A percentile compares a stretch with the other conserved stretches of the same genome.
These are phyloP conservation scores for Kwoniella shivajii DNA, from an alignment of 1,284 basidiomycete species.

Conservation along the genomic window DNA sequence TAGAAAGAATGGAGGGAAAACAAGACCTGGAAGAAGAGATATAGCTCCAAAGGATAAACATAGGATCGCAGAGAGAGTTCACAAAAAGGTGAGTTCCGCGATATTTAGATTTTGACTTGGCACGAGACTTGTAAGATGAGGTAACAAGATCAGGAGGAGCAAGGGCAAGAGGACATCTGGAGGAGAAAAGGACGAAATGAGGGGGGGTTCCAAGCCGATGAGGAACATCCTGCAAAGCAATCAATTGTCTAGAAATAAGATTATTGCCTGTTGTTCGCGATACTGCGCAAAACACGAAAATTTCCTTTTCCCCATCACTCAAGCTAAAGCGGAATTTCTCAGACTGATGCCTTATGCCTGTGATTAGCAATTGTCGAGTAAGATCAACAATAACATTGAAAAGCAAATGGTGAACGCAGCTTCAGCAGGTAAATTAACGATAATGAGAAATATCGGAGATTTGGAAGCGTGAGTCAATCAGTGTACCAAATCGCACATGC, in stretches of 20 bases:
- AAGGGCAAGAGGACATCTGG: too few species aligned
- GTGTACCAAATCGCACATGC: neutral
- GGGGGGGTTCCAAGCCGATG: too few species aligned
- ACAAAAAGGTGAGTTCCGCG: slow-evolving; percentile 46
- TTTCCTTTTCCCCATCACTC: too few species aligned
- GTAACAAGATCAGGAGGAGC: too few species aligned
- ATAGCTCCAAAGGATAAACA: slow-evolving; percentile 46
- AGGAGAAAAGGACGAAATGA: too few species aligned
- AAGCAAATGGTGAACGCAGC: slow-evolving; percentile 85
- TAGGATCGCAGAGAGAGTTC: slow-evolving; percentile 35
- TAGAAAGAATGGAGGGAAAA: slow-evolving; percentile 44
- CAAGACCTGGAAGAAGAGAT: slow-evolving; percentile 39
- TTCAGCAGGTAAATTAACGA: slow-evolving; percentile 73
- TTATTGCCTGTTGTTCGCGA: too few species aligned
- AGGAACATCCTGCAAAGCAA: too few species aligned
- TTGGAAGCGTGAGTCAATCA: slow-evolving; percentile 33
- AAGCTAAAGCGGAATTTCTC: neutral
- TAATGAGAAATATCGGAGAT: slow-evolving; percentile 66
- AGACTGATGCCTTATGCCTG: too few species aligned
- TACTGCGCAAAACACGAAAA: too few species aligned
- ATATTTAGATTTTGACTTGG: too few species aligned
- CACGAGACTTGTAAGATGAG: too few species aligned
- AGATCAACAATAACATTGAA: slow-evolving; percentile 87
- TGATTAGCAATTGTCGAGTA: slow-evolving; percentile 79
- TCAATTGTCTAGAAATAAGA: too few species aligned